phyloP scores from a whole-genome alignment of 352 stramenopile species.

The Phytophthora hybrid region DNA sequence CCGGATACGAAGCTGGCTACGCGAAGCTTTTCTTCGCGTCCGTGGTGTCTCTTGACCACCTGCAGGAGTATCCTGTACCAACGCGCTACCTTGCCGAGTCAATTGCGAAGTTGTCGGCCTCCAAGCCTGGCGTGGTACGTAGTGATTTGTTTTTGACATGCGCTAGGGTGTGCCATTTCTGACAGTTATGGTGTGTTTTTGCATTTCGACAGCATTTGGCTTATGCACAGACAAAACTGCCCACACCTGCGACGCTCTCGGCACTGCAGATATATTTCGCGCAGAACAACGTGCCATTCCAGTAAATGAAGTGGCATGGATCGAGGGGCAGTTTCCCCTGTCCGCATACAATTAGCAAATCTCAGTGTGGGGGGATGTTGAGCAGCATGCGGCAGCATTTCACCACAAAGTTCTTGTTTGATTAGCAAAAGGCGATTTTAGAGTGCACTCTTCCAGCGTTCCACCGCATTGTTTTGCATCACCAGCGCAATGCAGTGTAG shows the following conservation, averaged over 20 bases:
- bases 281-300: slow-evolving; percentile 73
- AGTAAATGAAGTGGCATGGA: slow-evolving; percentile 48
- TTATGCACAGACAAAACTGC: slow-evolving; percentile 55
- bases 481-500: background rate
- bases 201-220: slow-evolving; percentile 50
- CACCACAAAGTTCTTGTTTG: slow-evolving; percentile 28
- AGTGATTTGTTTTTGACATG: background rate
- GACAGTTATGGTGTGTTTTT: slow-evolving; percentile 29
- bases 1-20: slow-evolving; percentile 94
- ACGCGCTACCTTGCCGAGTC: slow-evolving; percentile 75
- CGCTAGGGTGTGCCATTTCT: slow-evolving; percentile 6
- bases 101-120: slow-evolving; percentile 71
- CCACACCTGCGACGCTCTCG: slow-evolving; percentile 39
- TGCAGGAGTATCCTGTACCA: slow-evolving; percentile 75
- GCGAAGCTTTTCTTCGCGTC: slow-evolving; percentile 94
- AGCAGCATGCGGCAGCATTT: slow-evolving; percentile 29
- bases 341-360: slow-evolving; percentile 22
- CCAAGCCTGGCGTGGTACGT: slow-evolving; percentile 75
- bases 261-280: slow-evolving; percentile 68
- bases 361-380: slow-evolving; percentile 21
- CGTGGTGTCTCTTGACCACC: slow-evolving; percentile 84
- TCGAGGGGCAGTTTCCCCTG: slow-evolving; percentile 24
- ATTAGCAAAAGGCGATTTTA: slow-evolving; percentile 18
- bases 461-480: no score
- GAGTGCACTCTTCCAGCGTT: slow-evolving; percentile 11